Base-by-base conservation (phyloP, 2,329 filamentous ascomycete genomes). In the Alternaria rosae region DNA sequence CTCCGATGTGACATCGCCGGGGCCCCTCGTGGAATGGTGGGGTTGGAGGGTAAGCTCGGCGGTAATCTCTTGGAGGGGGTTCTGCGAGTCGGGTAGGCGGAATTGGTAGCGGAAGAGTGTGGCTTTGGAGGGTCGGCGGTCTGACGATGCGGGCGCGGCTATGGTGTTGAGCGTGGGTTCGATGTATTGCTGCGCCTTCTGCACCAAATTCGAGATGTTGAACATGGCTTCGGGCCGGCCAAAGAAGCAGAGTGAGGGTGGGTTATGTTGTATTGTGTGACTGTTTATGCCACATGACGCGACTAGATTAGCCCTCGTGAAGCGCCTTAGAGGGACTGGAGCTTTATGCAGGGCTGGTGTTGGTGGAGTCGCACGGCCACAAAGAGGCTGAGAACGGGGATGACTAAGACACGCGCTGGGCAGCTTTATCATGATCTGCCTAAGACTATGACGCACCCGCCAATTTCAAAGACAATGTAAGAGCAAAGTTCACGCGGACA, bases 21-120 rank as follows among this genome's bases (percentile, higher is more conserved):
- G 56, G 59, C 70, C 68, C 72, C 76, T 90, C 87, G 63, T 66
- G 73, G 79, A 70, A 84, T 86, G 79, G 90, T 92, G 67, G 88
- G 88, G 65, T 88, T 89, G 57, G 61, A 99, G 92, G 59, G 93
- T 96, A 62, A 99, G 88, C 84, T 99, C 95, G 76, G 95, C 94
- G 64, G 92, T 93, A 82, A 99, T 97, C 84, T 99, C 95, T 82
- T 96, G 93, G 60, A 98, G 87, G 58, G 95, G 95, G 66, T 92
- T 94, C 82, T 99, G 94, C 41, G 92, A 91, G 76, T 93, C 89
- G 47, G 95, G 95, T 32, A 99, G 90, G 69, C 95, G 92, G 84
- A 99, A 99, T 82, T 99, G 95, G 79, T 91, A 91, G 82, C 95
- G 93, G 83, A 98, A 99, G 61, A 98, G 88, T 54, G 91, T 91